Conservation (phyloP, 148 eudicot species). For the Euryodendron excelsum region DNA sequence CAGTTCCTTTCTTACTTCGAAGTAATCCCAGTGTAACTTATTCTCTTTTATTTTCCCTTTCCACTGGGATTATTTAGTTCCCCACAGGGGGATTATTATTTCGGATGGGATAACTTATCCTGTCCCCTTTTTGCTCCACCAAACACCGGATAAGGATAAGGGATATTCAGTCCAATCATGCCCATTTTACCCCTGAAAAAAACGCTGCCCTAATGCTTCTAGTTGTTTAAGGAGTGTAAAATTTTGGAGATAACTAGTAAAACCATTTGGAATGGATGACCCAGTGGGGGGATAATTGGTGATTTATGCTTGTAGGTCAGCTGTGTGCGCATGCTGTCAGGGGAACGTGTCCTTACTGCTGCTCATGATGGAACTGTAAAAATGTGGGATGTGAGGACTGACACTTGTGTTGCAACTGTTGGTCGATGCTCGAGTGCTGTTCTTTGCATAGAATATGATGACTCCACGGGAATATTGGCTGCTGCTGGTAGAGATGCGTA, state of each 20-base stretch:
- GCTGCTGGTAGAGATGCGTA: conserved; percentile 89
- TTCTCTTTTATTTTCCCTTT: background rate
- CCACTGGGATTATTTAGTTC: background rate
- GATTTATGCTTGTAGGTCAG: conserved; percentile 42
- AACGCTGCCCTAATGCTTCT: background rate
- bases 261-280: background rate
- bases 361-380: conserved; percentile 89
- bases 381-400: conserved; percentile 99
- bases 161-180: background rate
- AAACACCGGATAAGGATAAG: background rate
- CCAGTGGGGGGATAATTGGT: background rate
- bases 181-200: background rate
- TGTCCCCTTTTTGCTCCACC: background rate
- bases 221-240: background rate
- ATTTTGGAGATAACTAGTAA: background rate
- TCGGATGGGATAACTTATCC: background rate
- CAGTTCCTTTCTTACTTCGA: too few species aligned
- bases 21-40: background rate
- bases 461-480: conserved; percentile 78
- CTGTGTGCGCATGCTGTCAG: conserved; percentile 85
- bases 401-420: conserved; percentile 90
- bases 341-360: conserved; percentile 92
- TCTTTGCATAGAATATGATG: conserved; percentile 91
- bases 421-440: conserved; percentile 89
- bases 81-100: background rate